A percentile compares a stretch with the other conserved stretches of the same genome.
phyloP scores from a whole-genome alignment of 2,329 filamentous ascomycete genomes.

The Stagonosporopsis rhizophila region DNA sequence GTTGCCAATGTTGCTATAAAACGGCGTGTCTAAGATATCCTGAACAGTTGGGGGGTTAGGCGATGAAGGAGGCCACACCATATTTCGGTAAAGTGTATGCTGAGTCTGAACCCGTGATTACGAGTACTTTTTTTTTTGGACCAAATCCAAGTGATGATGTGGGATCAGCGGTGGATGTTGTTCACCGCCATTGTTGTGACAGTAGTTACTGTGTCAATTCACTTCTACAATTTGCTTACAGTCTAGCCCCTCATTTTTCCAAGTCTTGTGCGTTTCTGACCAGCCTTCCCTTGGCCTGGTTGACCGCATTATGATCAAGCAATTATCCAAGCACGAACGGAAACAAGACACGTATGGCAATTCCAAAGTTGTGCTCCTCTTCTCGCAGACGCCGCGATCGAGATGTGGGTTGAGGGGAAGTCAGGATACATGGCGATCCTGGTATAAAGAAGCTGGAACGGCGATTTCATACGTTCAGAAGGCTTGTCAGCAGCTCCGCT shows the following conservation, averaged over 20 bases:
- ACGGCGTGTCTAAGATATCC: conserved; percentile 55
- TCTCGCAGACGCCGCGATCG: no score
- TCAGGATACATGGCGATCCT: no score
- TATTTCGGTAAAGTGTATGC: no score
- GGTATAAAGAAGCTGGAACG: background rate
- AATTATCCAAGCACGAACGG: no score
- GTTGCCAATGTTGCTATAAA: conserved; percentile 60
- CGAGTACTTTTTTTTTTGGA: conserved; percentile 61
- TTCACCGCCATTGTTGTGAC: conserved; percentile 68
- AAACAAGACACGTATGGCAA: no score
- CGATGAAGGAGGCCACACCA: conserved; percentile 24
- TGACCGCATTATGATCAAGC: no score
- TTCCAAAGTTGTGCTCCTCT: no score
- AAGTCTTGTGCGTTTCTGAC: no score
- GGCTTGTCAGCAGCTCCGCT: background rate
- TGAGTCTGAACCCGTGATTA: no score
- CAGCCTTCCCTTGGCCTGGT: no score
- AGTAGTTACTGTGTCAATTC: conserved; percentile 50
- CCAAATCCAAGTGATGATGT: conserved; percentile 46
- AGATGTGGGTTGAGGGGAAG: no score
- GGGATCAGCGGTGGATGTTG: conserved; percentile 64
- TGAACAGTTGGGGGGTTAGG: conserved; percentile 59
- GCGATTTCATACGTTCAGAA: background rate
- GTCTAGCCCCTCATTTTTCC: no score
- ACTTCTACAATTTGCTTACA: background rate